Base-by-base conservation (phyloP, 805 yeast species). In the Vanderwaltozyma verrucispora region DNA sequence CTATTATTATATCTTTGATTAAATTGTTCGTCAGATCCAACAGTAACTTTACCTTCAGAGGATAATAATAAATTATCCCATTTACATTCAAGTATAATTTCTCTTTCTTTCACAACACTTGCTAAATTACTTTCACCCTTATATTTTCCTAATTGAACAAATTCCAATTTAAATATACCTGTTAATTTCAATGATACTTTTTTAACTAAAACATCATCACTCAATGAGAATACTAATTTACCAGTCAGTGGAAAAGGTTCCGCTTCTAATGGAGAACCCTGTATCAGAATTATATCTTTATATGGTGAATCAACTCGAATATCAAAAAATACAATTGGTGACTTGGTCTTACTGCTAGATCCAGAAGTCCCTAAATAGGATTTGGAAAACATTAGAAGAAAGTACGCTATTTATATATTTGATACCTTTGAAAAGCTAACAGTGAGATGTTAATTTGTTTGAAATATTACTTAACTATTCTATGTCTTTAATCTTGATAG, bases 201-300 rank as follows among this genome's bases (percentile, higher is more conserved):
- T 49, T 75, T 77, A 29, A 87, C 70, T 3, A 74, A 53, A 21
- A 82, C 56, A 4, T 87, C 77, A 35, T 85, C 94, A 11, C 72
- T 69, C 2, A 84, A 69, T 0, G 86, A 71, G 30, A 89, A 61
- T 1, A 80, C 82, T 15, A 89, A 70, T 23, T 73, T 74, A 2
- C 97, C 98, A 0, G 76, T 60, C 27, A 92, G 59, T n/a, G 79
- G 66, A 2, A 73, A 79, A 2, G 94, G 77, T 0, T 84, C 72
- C 0, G 94, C 85, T 39, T 82, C 92, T 32, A 72, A 69, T 16
- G 79, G 80, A 1, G 80, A 60, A 3, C 96, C 96, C 40, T 82
- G 74, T 24, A 92, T 63, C 1, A 89, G 68, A 2, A 88, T 60
- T 15, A 87, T 79, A 56, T 88, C 87, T 33, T 63, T 59, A 40